A percentile compares a stretch with the other conserved stretches of the same genome.
Evolutionary conservation across 2,329 filamentous ascomycete species (phyloP).

Genomic region (Pseudogymnoascus sp.): DNA sequence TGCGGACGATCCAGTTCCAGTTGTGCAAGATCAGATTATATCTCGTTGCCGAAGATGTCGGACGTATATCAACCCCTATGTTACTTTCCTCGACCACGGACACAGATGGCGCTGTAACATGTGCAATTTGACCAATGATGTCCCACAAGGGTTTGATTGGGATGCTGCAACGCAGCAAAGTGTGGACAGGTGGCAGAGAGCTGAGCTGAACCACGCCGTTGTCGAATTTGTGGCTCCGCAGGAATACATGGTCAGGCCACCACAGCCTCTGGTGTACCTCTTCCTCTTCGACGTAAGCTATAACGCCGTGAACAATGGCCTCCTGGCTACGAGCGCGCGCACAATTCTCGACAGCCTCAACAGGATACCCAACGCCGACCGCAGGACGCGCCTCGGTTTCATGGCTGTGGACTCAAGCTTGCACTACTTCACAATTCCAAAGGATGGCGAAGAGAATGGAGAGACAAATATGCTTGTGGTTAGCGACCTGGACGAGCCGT

Average conservation of each 20-base stretch:
- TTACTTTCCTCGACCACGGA: constrained; percentile 91
- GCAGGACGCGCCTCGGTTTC: constrained; percentile 85
- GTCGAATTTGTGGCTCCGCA: constrained; percentile 97
- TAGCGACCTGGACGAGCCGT: constrained; percentile 91
- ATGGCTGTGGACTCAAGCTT: constrained; percentile 90
- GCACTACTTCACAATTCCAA: constrained; percentile 92
- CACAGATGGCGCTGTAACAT: constrained; percentile 99
- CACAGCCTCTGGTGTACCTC: constrained; percentile 88
- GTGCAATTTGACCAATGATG: constrained; percentile 97
- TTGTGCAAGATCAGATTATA: constrained; percentile 95
- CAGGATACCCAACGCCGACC: constrained; percentile 95
- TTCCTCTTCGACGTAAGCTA: constrained; percentile 95
- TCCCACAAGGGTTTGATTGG: constrained; percentile 99
- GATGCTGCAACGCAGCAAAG: constrained; percentile 85
- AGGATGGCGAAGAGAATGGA: constrained; percentile 73
- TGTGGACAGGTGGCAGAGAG: constrained; percentile 82
- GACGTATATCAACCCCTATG: constrained; percentile 96
- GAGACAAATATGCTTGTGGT: constrained; percentile 90
- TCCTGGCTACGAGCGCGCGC: constrained; percentile 83
- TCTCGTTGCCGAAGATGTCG: constrained; percentile 91
- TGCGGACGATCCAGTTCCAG: constrained; percentile 78
- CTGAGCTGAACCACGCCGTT: constrained; percentile 91
- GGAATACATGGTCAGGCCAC: constrained; percentile 98
- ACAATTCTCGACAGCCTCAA: constrained; percentile 93
- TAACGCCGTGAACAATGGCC: constrained; percentile 76